Base-by-base conservation (phyloP, 345 rosid genomes). In the Combretum micranthum region DNA sequence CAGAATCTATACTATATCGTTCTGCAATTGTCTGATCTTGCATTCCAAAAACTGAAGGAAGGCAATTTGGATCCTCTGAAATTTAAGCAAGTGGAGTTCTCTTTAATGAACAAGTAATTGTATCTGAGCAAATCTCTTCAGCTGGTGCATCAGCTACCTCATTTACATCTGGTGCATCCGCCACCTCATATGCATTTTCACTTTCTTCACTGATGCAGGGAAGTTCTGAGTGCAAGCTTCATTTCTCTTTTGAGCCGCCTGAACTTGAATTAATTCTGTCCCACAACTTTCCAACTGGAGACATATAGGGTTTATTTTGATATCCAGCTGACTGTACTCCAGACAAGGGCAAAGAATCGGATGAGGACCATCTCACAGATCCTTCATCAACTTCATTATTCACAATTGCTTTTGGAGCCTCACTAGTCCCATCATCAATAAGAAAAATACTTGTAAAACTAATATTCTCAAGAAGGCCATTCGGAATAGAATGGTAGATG, bases 151-250 rank as follows among this genome's bases (percentile, higher is more conserved):
- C 79, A 43, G 69, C 56, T 42, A 65, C 76, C 62, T 78, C n/a
- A n/a, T n/a, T n/a, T n/a, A n/a, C n/a, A n/a, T n/a, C n/a, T n/a
- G n/a, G n/a, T n/a, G n/a, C n/a, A n/a, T n/a, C n/a, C n/a, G n/a
- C n/a, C n/a, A n/a, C n/a, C n/a, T n/a, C 86, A 26, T 83, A 80
- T 32, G 59, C 23, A 50, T 56, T 73, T 79, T 93, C 96, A 72
- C 74, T 78, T 72, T 89, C 96, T 75, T 93, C 97, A 47, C 55
- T 79, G 55, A 93, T 87, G 73, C 87, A 79, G 49, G 97, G 92
- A 61, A 93, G 95, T 63, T 89, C 95, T 57, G 83, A 84, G 64
- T 74, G 78, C 69, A 77, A 71, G 79, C 88, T 85, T 48, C 77
- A 74, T 63, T 73, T 81, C 57, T 75, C 78, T 78, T 77, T 90